Evolutionary conservation across 2,329 filamentous ascomycete genomes (phyloP).

Genomic region (Periglandula ipomoeae): DNA sequence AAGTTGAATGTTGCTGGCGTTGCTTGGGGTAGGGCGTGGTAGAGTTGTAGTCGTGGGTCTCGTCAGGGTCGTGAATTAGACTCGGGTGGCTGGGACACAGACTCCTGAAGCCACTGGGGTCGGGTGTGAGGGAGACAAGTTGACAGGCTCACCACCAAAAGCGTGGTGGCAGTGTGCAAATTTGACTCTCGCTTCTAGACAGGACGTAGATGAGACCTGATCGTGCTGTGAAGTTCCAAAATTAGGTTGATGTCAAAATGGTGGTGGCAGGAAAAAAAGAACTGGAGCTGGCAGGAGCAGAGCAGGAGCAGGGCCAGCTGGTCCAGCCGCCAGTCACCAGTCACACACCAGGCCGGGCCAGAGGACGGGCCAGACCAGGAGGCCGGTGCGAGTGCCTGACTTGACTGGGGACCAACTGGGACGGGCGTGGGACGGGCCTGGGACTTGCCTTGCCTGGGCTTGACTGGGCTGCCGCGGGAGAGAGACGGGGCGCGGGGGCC

Average conservation of each 20-base stretch:
- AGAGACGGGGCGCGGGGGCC: no score
- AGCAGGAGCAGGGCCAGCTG: neutral
- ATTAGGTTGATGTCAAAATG: constrained; percentile 19
- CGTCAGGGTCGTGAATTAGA: constrained; percentile 45
- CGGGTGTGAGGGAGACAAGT: constrained; percentile 36
- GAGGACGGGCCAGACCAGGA: no score
- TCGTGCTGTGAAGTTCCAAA: neutral
- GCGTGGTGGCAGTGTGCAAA: constrained; percentile 21
- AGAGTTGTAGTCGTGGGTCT: constrained; percentile 34
- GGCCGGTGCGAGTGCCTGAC: no score
- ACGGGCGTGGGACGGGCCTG: no score
- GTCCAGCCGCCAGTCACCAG: no score
- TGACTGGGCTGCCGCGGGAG: no score
- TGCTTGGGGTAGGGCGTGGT: constrained; percentile 30
- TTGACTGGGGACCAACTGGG: no score
- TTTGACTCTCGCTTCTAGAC: neutral
- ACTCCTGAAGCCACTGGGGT: constrained; percentile 31
- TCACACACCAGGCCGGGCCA: no score
- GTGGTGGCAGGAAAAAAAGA: constrained; percentile 19
- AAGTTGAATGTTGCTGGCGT: constrained; percentile 26
- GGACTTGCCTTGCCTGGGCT: no score
- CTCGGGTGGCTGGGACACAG: constrained; percentile 32
- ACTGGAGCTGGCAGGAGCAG: neutral
- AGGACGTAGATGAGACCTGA: neutral
- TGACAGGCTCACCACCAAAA: constrained; percentile 31